Base-by-base conservation (phyloP, 176 grass and related monocot genomes). In the Areca catechu region DNA sequence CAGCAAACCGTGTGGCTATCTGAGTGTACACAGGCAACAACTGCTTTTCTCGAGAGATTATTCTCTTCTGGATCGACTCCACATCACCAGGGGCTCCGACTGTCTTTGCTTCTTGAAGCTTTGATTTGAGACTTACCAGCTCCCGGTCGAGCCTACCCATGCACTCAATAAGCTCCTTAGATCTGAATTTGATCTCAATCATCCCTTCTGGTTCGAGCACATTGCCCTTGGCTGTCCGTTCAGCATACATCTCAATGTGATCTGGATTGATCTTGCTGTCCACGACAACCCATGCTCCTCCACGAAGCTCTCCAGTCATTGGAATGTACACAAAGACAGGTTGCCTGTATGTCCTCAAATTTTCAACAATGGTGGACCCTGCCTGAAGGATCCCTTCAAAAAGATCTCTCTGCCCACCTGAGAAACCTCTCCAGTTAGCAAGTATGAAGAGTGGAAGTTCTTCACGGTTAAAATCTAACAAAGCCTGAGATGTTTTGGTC, bases 381-480 rank as follows among this genome's bases (percentile, higher is more conserved):
- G 92, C 92, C 75, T 97, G 92, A 82, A 97, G 92, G 51, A 97
- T 97, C 34, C 92, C 92, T 97, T 97, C 92, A 77, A 97, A 97
- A 6, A 97, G 76, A 77, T 97, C 92, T 62, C 92, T 83, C 71
- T 97, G 92, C 50, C 92, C 92, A 69, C 92, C 92, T 49, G 92
- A 97, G 68, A 97, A 97, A 20, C 92, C 92, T 84, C 92, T 83
- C 92, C 92, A 97, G 69, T 97, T 97, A 21, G 92, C 92, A 69
- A 97, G 87, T 5, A 97, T 97, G 74, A 97, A 97, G 53, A 97
- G 49, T 16, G 92, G 92, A 58, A 97, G 72, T 61, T 88, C 86
- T 79, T 97, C 92, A 28, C 24, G 75, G 69, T 97, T 97, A 63
- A 97, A 97, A 84, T 97, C 92, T 67, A 77, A 71, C 66, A 97